A percentile compares a stretch with the other conserved stretches of the same genome.
Evolutionary conservation across 2,329 filamentous ascomycete genomes (phyloP).

Genomic region (Cytospora piceae): DNA sequence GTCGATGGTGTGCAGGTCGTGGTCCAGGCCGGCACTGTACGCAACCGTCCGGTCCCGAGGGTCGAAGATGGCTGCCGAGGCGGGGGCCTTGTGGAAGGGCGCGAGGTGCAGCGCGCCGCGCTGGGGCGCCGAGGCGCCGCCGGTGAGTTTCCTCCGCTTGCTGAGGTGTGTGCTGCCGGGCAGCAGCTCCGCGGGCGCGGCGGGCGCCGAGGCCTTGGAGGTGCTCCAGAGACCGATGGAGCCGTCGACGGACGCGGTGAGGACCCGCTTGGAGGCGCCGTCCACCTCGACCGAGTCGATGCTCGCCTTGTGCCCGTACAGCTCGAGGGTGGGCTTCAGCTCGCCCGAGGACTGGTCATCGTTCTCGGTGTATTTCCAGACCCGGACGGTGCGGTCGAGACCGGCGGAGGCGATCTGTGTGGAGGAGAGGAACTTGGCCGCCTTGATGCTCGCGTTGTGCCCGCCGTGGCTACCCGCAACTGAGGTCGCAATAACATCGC

Average conservation of each 20-base stretch:
- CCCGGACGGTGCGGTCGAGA: conserved; percentile 79
- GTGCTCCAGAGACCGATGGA: conserved; percentile 88
- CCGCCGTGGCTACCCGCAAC: conserved; percentile 67
- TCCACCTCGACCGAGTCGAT: conserved; percentile 74
- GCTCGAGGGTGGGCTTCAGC: conserved; percentile 75
- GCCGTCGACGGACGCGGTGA: conserved; percentile 85
- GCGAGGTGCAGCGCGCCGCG: conserved; percentile 80
- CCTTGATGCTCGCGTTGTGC: conserved; percentile 76
- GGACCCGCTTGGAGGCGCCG: conserved; percentile 72
- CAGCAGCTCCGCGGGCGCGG: conserved; percentile 70
- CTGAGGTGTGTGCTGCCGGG: conserved; percentile 64
- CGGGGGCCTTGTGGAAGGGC: conserved; percentile 70
- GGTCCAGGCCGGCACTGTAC: conserved; percentile 90
- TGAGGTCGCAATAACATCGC: conserved; percentile 81
- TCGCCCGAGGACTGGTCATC: conserved; percentile 62
- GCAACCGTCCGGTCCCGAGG: conserved; percentile 82
- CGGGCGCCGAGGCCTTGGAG: conserved; percentile 74
- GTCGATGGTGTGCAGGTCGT: conserved; percentile 89
- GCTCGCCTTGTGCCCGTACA: conserved; percentile 51
- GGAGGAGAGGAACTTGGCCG: conserved; percentile 80
- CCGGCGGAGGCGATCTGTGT: conserved; percentile 81
- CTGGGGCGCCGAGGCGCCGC: conserved; percentile 59
- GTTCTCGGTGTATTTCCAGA: conserved; percentile 85
- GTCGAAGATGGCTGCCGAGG: conserved; percentile 84
- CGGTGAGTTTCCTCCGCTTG: conserved; percentile 75